Conservation (phyloP, 208 protist genomes). For the Acanthamoeba quina region DNA sequence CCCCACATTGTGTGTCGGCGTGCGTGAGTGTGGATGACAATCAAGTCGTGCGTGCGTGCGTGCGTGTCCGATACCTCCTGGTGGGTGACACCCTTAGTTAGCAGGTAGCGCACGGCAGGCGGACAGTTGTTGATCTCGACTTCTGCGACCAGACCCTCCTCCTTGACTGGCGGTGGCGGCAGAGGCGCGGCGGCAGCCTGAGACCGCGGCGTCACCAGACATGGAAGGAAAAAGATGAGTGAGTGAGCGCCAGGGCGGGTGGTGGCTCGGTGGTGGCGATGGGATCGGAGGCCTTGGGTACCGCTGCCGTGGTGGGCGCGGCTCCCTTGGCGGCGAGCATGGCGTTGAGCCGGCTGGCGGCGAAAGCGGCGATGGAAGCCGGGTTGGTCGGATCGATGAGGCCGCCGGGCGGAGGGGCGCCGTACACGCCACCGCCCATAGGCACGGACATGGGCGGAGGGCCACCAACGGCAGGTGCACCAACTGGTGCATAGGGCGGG, state of each 20-base stretch:
- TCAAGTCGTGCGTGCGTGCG: too few species aligned
- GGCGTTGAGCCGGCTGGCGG: constrained; percentile 34
- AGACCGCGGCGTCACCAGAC: background rate
- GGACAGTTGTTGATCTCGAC: constrained; percentile 58
- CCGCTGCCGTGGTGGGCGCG: background rate
- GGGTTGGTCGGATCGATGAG: background rate
- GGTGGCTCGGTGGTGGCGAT: background rate
- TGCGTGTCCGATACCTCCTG: background rate
- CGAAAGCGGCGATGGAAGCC: constrained; percentile 23
- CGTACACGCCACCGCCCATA: background rate
- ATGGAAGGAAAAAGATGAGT: background rate
- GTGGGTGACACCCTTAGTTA: constrained; percentile 46
- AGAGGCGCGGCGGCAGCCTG: background rate
- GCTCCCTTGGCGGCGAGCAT: constrained; percentile 50
- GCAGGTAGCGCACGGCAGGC: constrained; percentile 29
- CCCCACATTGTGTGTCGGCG: too few species aligned
- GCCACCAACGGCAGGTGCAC: background rate
- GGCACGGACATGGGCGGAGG: too few species aligned
- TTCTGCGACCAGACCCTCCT: constrained; percentile 18
- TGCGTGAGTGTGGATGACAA: background rate
- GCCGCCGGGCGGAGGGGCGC: background rate
- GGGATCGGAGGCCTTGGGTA: background rate
- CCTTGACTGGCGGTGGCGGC: background rate
- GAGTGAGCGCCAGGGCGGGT: too few species aligned
- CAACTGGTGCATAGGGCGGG: too few species aligned